Base-by-base conservation (phyloP, 164 flowering plant genomes). In the Tetrastigma voinierianum region DNA sequence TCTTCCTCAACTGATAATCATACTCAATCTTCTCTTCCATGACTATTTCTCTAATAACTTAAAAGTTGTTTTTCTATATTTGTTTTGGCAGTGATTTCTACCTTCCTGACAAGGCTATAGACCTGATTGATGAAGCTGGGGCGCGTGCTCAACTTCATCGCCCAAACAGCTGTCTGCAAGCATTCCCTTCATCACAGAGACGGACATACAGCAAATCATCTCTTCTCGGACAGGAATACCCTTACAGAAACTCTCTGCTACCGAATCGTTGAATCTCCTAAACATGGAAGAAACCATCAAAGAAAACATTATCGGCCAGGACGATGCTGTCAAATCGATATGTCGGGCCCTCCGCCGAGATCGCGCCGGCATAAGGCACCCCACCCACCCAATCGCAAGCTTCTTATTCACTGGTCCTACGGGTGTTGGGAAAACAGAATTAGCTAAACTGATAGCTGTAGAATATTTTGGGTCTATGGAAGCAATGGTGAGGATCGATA, bases 331-430 rank as follows among this genome's bases (percentile, higher is more conserved):
- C 7, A 54, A 55, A 21, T 76, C 81, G 10, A 69, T 81, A 13
- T 59, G 76, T 14, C 71, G 74, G 17, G 83, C 83, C 14, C 68
- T 83, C 13, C 72, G 75, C 13, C 68, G 83, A 8, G 75, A 76
- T 12, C 65, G 83, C 10, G 79, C 66, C 10, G 87, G 87, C 14
- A 25, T 81, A 0, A 74, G 61, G 23, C 61, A 77, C 44, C 84
- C 77, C 0, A 57, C 51, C 15, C 77, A 69, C 3, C 87, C 83
- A 7, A 76, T 77, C 4, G 83, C 69, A 2, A 63, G 77, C 43
- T 80, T 81, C 70, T 20, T 84, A 13, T 81, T 84, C 52, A 18
- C 76, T 3, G 85, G 87, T 2, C 79, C 83, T n/a, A 84, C 82
- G 0, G 85, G 85, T 15, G 82, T 82, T 0, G 86, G 83, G 15